phyloP scores from a whole-genome alignment of 176 grass and related monocot species.

The Triticum aestivum region IWGSC_CS_RefSeq_v2.1 NC_057804.1:567714343-567714842 shows the following conservation, averaged over 20 bases:
- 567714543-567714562: not conserved
- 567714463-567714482: not conserved
- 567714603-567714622: not conserved
- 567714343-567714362: not conserved
- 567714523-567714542: not conserved
- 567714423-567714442: not conserved
- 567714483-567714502: not conserved
- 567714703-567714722: not conserved
- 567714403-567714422: too few species aligned
- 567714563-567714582: not conserved
- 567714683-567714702: not conserved
- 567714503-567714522: not conserved
- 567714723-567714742: not conserved
- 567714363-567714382: not conserved
- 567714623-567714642: not conserved
- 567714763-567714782: not conserved
- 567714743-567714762: fast-evolving
- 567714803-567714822: not conserved
- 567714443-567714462: not conserved
- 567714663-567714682: not conserved
- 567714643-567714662: not conserved
- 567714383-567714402: too few species aligned
- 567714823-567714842: not conserved
- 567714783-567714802: not conserved
- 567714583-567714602: not conserved